Conservation (phyloP, 106 monocot genomes). For the Phalaenopsis equestris region DNA sequence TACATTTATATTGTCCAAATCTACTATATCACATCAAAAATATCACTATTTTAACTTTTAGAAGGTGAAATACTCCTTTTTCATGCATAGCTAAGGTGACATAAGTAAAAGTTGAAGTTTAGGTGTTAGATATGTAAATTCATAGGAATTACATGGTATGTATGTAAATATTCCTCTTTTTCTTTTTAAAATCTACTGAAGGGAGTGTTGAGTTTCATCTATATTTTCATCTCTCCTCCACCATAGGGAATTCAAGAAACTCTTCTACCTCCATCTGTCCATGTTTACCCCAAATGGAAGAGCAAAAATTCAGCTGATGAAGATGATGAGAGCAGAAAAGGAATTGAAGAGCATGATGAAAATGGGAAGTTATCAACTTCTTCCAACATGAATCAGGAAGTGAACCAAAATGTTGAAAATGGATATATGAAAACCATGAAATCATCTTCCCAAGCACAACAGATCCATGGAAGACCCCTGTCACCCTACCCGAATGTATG, state of each 20-base stretch:
- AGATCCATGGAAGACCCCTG: slow-evolving; percentile 10
- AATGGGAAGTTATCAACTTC: slow-evolving; percentile 18
- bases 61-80: too few species aligned
- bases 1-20: too few species aligned
- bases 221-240: background rate
- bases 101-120: too few species aligned
- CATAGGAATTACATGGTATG: too few species aligned
- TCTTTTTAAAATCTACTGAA: too few species aligned
- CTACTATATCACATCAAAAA: too few species aligned
- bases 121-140: too few species aligned
- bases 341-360: slow-evolving; percentile 1
- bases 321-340: slow-evolving; percentile 7
- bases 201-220: background rate
- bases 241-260: slow-evolving; percentile 70
- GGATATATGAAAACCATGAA: slow-evolving; percentile 5
- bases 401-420: slow-evolving; percentile 10
- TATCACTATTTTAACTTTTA: too few species aligned
- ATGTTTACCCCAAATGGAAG: slow-evolving; percentile 64
- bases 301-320: slow-evolving; percentile 5
- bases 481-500: slow-evolving; percentile 45
- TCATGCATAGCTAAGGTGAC: too few species aligned
- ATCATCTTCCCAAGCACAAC: slow-evolving; percentile 7
- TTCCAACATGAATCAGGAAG: slow-evolving; percentile 5
- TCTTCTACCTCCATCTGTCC: slow-evolving; percentile 71
- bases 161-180: too few species aligned